Evolutionary conservation across 169 alveolate genomes (phyloP), one percentile per base, ranked within the genome.

Genomic region (Perkinsus marinus): DNA sequence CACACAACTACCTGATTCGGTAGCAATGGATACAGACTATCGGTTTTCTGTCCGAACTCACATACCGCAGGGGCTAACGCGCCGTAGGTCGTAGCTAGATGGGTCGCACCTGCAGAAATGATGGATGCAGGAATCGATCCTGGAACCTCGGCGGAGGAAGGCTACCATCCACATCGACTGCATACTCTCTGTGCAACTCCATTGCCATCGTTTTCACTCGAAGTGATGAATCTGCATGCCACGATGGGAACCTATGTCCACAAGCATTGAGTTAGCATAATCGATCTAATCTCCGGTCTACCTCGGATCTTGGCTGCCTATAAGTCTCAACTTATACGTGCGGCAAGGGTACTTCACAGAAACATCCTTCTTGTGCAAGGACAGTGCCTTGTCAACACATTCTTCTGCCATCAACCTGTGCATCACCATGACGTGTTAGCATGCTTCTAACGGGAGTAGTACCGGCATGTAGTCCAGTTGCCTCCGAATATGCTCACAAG

Each of bases 401-500:
- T 95, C 96, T 96, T 96, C 97, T 5, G 98, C 99, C 99, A 98
- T 98, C 68, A 93, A 93, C 93, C 99, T 95, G 93, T 95, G 96
- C 37, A 96, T 19, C 26, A 16, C 79, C 7, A 57, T 57, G 9
- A 57, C 34, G 79, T 30, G 7, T 57, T 30, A 30, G 36, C 22
- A 13, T 30, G 79, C 79, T 30, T 57, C 9, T 26, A 57, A 13
- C 79, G 0, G 36, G 46, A 41, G 10, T 41, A 97, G 69, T 93
- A 93, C 93, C 99, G 95, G 94, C 96, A 97, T 30, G 97, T 96
- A 0, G 99, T 98, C 99, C 99, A 97, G 94, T 97, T 98, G 6
- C 99, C 99, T 36, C 99, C 99, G 94, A 97, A 93, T n/a, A 97
- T 95, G 89, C 98, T 96, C 0, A 98, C 94, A n/a, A 98, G 94